These are phyloP conservation scores for Garcia nutans DNA, from an alignment of 345 rosid genomes.

Conservation along the genomic window DNA sequence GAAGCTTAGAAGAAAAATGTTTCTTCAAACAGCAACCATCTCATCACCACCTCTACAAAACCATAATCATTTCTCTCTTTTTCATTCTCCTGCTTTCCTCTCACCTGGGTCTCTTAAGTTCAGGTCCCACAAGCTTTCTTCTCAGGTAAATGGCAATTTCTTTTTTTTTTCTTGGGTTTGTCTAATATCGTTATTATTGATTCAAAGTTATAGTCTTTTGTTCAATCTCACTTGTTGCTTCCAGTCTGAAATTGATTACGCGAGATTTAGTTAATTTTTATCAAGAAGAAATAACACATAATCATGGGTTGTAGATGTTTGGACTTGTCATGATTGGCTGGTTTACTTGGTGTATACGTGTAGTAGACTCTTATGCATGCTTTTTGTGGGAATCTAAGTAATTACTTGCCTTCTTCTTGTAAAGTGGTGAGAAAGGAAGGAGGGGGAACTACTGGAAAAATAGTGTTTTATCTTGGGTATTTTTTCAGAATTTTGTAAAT, in stretches of 20 bases:
- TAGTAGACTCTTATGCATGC: neutral
- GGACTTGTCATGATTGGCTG: neutral
- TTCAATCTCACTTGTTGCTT: neutral
- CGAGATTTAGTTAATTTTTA: neutral
- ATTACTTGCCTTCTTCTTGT: neutral
- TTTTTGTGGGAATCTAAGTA: neutral
- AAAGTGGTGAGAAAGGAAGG: neutral
- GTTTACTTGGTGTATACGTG: neutral
- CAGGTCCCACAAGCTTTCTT: constrained; percentile 30
- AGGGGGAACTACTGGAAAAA: neutral
- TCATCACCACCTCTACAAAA: constrained; percentile 39
- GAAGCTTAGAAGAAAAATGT: constrained; percentile 36
- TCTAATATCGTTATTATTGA: neutral
- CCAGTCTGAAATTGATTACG: neutral
- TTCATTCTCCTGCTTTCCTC: constrained; percentile 24
- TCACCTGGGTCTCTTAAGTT: constrained; percentile 30
- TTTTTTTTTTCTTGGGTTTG: neutral
- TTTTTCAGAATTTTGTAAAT: neutral
- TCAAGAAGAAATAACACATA: neutral
- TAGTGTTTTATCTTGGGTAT: neutral
- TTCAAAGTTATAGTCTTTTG: neutral
- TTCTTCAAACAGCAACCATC: constrained; percentile 45
- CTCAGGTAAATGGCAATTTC: constrained; percentile 38
- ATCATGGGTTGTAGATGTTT: neutral
- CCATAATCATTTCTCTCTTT: constrained; percentile 9